Base-by-base conservation (phyloP, 192 early-diverging fungal species). In the Helicostylum pulchrum region DNA sequence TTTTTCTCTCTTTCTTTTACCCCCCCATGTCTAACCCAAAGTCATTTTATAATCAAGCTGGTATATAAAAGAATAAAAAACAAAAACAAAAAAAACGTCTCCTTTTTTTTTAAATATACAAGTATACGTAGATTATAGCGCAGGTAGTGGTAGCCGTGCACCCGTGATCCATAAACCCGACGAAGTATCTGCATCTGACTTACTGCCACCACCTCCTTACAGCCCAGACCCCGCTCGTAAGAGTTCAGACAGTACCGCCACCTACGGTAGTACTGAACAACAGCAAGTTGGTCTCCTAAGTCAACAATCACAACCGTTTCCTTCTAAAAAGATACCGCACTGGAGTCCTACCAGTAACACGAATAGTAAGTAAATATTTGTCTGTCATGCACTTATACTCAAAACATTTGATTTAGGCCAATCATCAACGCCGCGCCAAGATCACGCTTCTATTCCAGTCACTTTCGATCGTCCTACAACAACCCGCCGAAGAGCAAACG, bases 21-120 rank as follows among this genome's bases (percentile, higher is more conserved):
- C 3, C n/a, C 42, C 4, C 11, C 5, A 59, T 59, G 57, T 20
- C 42, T 20, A 59, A 59, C 36, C 57, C 57, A 59, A 59, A 59
- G 21, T 19, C 36, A 59, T 59, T 23, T 44, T 59, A 59, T 42
- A 59, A 59, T 23, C 39, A 59, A 45, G 12, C 57, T 26, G 57
- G 57, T 59, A 59, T 44, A 39, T 43, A 44, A 44, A 26, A 58
- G n/a, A 14, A 39, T 42, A 4, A 11, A 17, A 11, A 20, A 21
- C 1, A 19, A 0, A 23, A 19, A 12, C 10, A n/a, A n/a, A n/a
- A n/a, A n/a, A n/a, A n/a, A n/a, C n/a, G n/a, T 42, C 17, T 36
- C 32, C 11, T 3, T 36, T 11, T 36, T 44, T 14, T 23, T 59
- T 6, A 15, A 15, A 19, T 11, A 20, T 23, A 19, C 14, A 45